Base-by-base conservation (phyloP, 208 protist genomes). In the Polymyxa betae region DNA sequence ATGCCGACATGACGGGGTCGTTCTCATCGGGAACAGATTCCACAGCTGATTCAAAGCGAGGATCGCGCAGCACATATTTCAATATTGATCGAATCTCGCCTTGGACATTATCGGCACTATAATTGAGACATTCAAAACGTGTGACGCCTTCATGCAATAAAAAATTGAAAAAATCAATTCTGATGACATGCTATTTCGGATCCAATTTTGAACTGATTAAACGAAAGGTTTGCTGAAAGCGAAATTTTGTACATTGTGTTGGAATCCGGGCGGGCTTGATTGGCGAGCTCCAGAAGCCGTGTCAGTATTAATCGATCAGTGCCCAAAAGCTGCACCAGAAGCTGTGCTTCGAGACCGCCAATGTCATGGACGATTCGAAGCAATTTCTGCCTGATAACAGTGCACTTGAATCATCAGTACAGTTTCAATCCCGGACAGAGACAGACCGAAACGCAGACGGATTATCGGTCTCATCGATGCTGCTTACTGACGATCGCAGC, bases 1-100 rank as follows among this genome's bases (percentile, higher is more conserved):
- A 12, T 16, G 72, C 72, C 12, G 72, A 82, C n/a, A n/a, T 35
- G 12, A 38, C 16, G 5, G 72, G 16, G 72, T 82, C n/a, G 5
- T 82, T 35, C 35, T 43, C n/a, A 20, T 45, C 12, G 10, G 72
- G 72, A 40, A 82, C 72, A 5, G 35, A n/a, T 12, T 82, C 72
- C 72, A 82, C 10, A 5, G 72, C n/a, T 43, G 72, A 35, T n/a
- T 82, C 72, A 43, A 82, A 82, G 16, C 72, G 72, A 35, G 72
- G 35, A 43, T 82, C 72, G 35, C 16, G 16, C 40, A 82, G 35
- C n/a, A 82, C 16, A 82, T 35, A 82, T 43, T 35, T 82, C 72
- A 82, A 40, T 43, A 35, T 35, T 35, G 72, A 82, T 5, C 35
- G 5, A n/a, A 82, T 82, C n/a, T 82, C 72, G 40, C 49, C 49